Evolutionary conservation across 2,329 filamentous ascomycete species (phyloP).

Genomic region (Dothideomycetes sp.): DNA sequence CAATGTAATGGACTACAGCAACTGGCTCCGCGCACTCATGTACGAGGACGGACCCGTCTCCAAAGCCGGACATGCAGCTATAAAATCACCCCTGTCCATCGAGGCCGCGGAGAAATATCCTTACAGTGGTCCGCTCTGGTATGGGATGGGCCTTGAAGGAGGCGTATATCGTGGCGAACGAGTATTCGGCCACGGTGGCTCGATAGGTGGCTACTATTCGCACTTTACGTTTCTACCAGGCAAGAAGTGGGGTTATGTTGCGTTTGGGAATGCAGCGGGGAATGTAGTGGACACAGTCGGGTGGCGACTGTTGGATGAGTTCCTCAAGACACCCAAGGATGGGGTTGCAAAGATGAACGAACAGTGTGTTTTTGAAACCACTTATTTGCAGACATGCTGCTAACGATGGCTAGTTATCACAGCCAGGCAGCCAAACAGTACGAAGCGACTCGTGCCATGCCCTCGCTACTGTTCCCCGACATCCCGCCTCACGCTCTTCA

Average conservation of each 20-base stretch:
- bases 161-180: constrained; percentile 32
- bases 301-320: constrained; percentile 9
- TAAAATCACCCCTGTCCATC: constrained; percentile 7
- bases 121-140: constrained; percentile 23
- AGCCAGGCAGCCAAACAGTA: neutral
- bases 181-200: constrained; percentile 33
- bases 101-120: constrained; percentile 5
- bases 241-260: constrained; percentile 30
- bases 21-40: constrained; percentile 41
- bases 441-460: constrained; percentile 1
- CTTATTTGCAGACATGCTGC: neutral
- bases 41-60: constrained; percentile 15
- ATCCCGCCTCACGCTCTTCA: constrained; percentile 3
- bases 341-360: constrained; percentile 8
- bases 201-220: constrained; percentile 34
- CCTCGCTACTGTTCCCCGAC: constrained; percentile 6
- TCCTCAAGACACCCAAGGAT: constrained; percentile 4
- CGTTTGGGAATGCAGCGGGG: constrained; percentile 13
- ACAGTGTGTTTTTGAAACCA: constrained; percentile 2
- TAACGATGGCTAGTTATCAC: constrained; percentile 4
- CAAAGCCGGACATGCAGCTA: constrained; percentile 4
- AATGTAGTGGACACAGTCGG: constrained; percentile 5
- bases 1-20: constrained; percentile 39
- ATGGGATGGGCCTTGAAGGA: constrained; percentile 30
- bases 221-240: constrained; percentile 35